Evolutionary conservation across 2,329 filamentous ascomycete genomes (phyloP).

Genomic region (Colletotrichum tabaci): DNA sequence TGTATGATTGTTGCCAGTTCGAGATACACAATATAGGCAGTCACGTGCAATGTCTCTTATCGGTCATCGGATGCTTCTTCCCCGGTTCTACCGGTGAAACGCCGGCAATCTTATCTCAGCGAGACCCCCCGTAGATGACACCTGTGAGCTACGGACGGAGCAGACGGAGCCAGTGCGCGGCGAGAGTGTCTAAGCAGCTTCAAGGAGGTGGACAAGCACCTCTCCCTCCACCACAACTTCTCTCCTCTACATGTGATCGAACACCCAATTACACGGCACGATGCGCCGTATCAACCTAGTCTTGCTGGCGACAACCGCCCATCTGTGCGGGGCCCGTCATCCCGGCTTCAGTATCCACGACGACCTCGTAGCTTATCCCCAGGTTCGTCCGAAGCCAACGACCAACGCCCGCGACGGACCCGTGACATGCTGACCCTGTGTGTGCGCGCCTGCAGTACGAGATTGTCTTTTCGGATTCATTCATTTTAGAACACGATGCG

Average conservation of each 20-base stretch:
- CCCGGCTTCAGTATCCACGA: conserved; percentile 87
- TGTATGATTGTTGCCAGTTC: too few species aligned
- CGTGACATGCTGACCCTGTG: not conserved
- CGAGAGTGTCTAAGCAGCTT: conserved; percentile 18
- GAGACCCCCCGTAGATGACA: conserved; percentile 40
- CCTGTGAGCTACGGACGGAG: conserved; percentile 40
- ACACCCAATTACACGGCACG: conserved; percentile 50
- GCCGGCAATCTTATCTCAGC: conserved; percentile 20
- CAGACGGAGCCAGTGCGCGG: conserved; percentile 25
- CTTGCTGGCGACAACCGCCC: conserved; percentile 60
- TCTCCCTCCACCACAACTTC: conserved; percentile 26
- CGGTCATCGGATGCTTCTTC: conserved; percentile 2
- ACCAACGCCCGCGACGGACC: conserved; percentile 9
- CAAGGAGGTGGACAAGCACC: conserved; percentile 10
- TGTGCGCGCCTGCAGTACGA: conserved; percentile 74
- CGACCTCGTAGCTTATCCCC: conserved; percentile 88
- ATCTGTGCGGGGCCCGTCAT: conserved; percentile 64
- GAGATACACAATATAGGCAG: too few species aligned
- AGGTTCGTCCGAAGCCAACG: conserved; percentile 67
- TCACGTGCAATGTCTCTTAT: not conserved
- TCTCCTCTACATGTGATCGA: conserved; percentile 52
- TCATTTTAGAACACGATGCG: conserved; percentile 80
- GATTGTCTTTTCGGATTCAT: conserved; percentile 80
- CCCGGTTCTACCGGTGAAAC: conserved; percentile 12
- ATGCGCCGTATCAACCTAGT: conserved; percentile 68